Evolutionary conservation across 2,329 filamentous ascomycete species (phyloP), one percentile per base, ranked within the genome.

Genomic region (Phialocephala subalpina): DNA sequence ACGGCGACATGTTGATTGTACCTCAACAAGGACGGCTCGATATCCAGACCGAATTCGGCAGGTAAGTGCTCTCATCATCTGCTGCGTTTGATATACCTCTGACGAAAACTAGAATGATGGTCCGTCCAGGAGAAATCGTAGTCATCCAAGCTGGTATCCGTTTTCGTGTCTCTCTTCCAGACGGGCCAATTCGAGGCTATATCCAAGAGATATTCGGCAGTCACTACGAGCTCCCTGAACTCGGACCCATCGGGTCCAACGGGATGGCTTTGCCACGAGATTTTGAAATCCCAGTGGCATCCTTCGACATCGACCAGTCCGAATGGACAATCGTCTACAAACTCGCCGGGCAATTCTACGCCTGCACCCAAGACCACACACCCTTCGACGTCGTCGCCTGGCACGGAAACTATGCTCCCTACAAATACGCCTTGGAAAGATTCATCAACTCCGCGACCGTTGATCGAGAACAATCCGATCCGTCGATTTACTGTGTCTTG

Each of bases 341-440:
- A 42, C 45, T 64, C 12, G 42, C 33, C 3, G 62, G 62, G 3
- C 25, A 40, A 40, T 33, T 64, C 11, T 60, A 60, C 25, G n/a
- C 7, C 56, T 87, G 88, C 22, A 81, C 76, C 55, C 91, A 93
- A 78, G 74, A 82, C 18, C 91, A 93, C 77, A 89, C 87, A 0
- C 91, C 91, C 0, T 94, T 93, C 73, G 90, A 94, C 72, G 86
- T 93, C 0, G 90, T 93, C 1, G 90, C 88, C 3, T 93, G 91
- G 90, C 91, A 93, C 75, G 91, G 91, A 45, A 92, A 87, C 71
- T 93, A 92, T 78, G 89, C 90, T 80, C 82, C 45, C 29, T 83
- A 81, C 36, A 70, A 73, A 58, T 94, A 93, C 80, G 90, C 92
- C 72, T 82, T 93, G 8, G 83, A 81, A 18, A 83, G 83, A 63